Base-by-base conservation (phyloP, 2,329 filamentous ascomycete genomes). In the Penicillium freii region DNA sequence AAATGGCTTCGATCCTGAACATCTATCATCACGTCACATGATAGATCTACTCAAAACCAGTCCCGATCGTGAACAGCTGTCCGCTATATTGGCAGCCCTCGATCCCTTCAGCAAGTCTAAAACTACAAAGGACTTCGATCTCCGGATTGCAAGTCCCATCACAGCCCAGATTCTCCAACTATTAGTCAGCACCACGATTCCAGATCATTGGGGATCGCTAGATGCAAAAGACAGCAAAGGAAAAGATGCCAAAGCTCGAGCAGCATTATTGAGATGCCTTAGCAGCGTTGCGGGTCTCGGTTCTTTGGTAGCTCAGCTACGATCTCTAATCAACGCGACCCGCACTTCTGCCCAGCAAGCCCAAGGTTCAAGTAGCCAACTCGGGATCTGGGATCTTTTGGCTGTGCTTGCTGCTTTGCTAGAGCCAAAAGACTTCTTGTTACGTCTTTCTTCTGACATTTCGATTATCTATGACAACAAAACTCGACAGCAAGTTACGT, bases 191-290 rank as follows among this genome's bases (percentile, higher is more conserved):
- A 84, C 87, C 33, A 92, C 89, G 27, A 78, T 91, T 8, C 89
- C 90, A 1, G 90, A 92, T 69, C 96, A 93, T 74, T 97, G 94
- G 93, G 70, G 80, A 3, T 67, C 85, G 9, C 69, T 93, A 17
- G 75, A 79, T 38, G 58, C 66, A 39, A 62, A 62, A 46, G 59
- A 52, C 17, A 65, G 55, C 45, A 60, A 53, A 33, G 21, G 51
- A 15, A 65, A 61, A 49, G 56, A 47, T 54, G 45, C 29, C 54
- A 66, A 59, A 57, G 33, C 29, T 46, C 60, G 40, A 44, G 72
- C 83, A 2, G 75, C 69, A 7, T 58, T 97, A 17, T 65, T 90
- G 1, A 72, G 75, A 58, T 90, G 87, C 67, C 76, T 99, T 5
- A 82, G 81, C 56, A 96, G 87, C 68, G 79, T 94, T 17, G 82